A percentile compares a stretch with the other conserved stretches of the same genome.
phyloP scores from a whole-genome alignment of 192 early-diverging fungal genomes.

The Helicostylum pulchrum region DNA sequence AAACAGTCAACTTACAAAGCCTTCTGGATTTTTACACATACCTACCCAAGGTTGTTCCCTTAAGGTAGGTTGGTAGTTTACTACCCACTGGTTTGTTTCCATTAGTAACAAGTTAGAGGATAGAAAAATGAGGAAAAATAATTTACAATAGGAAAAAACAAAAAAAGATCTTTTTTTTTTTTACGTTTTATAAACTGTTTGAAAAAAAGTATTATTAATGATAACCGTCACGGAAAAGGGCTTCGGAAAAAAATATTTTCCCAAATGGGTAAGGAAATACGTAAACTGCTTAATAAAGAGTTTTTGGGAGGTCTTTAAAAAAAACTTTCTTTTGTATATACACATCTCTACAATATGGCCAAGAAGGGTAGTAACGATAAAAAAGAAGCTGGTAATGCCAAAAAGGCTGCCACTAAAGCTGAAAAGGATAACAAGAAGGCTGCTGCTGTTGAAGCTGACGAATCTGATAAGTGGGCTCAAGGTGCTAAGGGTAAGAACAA shows the following conservation, averaged over 20 bases:
- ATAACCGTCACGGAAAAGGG: background rate
- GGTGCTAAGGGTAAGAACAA: slow-evolving; percentile 65
- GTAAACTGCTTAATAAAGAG: background rate
- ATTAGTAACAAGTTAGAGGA: background rate
- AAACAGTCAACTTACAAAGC: slow-evolving; percentile 36
- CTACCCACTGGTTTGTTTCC: slow-evolving; percentile 3
- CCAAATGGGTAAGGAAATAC: background rate
- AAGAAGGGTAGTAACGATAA: slow-evolving; percentile 34
- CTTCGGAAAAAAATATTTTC: background rate
- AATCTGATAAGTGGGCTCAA: slow-evolving; percentile 58
- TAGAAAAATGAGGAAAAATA: background rate
- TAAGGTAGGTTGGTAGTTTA: background rate
- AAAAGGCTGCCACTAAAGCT: slow-evolving; percentile 64
- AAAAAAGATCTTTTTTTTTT: slow-evolving; percentile 1
- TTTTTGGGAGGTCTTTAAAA: slow-evolving; percentile 2
- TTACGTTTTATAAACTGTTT: too few species aligned
- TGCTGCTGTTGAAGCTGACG: slow-evolving; percentile 53
- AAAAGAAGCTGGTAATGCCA: slow-evolving; percentile 63
- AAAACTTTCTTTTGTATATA: background rate
- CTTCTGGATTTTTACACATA: slow-evolving; percentile 36
- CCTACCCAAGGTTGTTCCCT: background rate
- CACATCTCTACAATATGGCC: slow-evolving; percentile 13
- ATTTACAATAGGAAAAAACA: background rate
- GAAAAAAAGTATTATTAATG: background rate
- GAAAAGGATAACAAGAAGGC: slow-evolving; percentile 55